Evolutionary conservation across 2,329 filamentous ascomycete species (phyloP).

Genomic region (Ophiostoma piceae): DNA sequence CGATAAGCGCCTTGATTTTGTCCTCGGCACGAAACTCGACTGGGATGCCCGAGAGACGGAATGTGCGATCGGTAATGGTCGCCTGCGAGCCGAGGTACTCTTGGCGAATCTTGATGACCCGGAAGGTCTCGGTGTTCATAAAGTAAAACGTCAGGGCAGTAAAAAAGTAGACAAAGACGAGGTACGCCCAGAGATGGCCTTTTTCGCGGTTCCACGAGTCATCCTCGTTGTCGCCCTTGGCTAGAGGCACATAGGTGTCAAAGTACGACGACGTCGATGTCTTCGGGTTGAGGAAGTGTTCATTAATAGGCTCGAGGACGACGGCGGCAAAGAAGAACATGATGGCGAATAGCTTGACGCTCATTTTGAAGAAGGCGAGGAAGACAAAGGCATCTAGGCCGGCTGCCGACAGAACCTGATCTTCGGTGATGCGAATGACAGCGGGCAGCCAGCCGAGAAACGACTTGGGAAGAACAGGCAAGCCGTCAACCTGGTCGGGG

Average conservation of each 20-base stretch:
- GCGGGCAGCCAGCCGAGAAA: slow-evolving; percentile 92
- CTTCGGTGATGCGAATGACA: slow-evolving; percentile 77
- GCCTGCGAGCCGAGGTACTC: slow-evolving; percentile 89
- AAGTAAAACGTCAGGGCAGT: slow-evolving; percentile 75
- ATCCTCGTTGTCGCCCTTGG: slow-evolving; percentile 32
- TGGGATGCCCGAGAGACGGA: slow-evolving; percentile 85
- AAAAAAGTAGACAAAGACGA: slow-evolving; percentile 93
- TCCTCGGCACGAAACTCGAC: slow-evolving; percentile 70
- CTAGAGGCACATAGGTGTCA: background rate
- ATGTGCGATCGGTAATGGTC: slow-evolving; percentile 92
- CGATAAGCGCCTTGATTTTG: slow-evolving; percentile 79
- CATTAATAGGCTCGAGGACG: slow-evolving; percentile 82
- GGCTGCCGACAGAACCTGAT: slow-evolving; percentile 82
- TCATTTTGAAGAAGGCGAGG: slow-evolving; percentile 92
- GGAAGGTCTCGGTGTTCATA: slow-evolving; percentile 75
- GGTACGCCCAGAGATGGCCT: slow-evolving; percentile 82
- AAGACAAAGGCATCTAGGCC: slow-evolving; percentile 96
- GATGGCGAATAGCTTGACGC: slow-evolving; percentile 72
- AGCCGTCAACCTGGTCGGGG: slow-evolving; percentile 45
- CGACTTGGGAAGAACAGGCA: slow-evolving; percentile 76
- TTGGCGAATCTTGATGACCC: slow-evolving; percentile 79
- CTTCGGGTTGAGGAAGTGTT: slow-evolving; percentile 47
- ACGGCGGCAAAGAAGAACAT: slow-evolving; percentile 76
- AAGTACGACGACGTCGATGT: background rate
- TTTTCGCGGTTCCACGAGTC: slow-evolving; percentile 35